These are phyloP conservation scores for Lathyrus sativus DNA, from an alignment of 306 rosid species.

Conservation along the genomic window DNA sequence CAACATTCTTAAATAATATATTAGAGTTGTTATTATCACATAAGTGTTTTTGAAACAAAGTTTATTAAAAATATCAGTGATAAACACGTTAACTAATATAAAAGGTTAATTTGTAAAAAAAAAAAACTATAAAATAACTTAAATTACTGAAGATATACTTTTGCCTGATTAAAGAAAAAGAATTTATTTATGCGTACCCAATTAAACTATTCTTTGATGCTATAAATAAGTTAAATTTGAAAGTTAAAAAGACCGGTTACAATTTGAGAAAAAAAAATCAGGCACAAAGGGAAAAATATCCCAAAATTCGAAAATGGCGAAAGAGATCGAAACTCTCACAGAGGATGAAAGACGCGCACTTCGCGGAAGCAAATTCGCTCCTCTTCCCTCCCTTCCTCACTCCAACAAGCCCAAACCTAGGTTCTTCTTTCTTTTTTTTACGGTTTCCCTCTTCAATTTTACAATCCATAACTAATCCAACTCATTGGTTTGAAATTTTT, in stretches of 20 bases:
- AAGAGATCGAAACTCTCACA: slow-evolving; percentile 58
- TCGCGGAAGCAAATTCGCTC: slow-evolving; percentile 94
- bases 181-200: too few relatives aligned
- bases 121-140: too few relatives aligned
- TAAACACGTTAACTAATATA: too few relatives aligned
- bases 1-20: too few relatives aligned
- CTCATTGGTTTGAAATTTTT: background rate
- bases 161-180: too few relatives aligned
- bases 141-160: too few relatives aligned
- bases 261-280: background rate
- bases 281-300: background rate
- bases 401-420: slow-evolving; percentile 64
- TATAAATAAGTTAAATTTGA: slow-evolving; percentile 24
- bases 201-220: background rate
- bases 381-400: slow-evolving; percentile 58
- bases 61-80: too few relatives aligned
- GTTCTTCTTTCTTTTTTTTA: slow-evolving; percentile 41
- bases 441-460: slow-evolving; percentile 24
- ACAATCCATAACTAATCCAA: background rate
- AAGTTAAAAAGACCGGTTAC: background rate
- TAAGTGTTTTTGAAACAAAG: too few relatives aligned
- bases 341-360: slow-evolving; percentile 87
- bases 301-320: slow-evolving; percentile 42
- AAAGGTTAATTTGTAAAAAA: too few relatives aligned
- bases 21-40: too few relatives aligned